phyloP scores from a whole-genome alignment of 306 rosid species.

The Phaseolus lunatus region DNA sequence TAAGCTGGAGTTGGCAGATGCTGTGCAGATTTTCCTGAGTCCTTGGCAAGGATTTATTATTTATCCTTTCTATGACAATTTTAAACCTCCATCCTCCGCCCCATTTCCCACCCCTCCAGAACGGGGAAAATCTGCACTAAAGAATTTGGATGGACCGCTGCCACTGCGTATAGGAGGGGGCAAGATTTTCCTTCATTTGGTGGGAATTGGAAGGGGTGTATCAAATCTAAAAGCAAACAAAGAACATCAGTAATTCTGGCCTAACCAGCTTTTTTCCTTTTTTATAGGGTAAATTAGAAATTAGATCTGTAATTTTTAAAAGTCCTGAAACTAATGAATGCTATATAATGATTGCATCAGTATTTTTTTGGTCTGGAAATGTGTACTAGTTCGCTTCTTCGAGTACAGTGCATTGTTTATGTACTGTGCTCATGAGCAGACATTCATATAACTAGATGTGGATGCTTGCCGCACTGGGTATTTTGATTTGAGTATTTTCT shows the following conservation, averaged over 20 bases:
- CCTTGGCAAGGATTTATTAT: not conserved
- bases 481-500: conserved; percentile 5
- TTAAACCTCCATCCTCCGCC: not conserved
- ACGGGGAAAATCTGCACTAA: not conserved
- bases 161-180: not conserved
- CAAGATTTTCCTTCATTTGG: not conserved
- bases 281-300: conserved; percentile 18
- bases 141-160: not conserved
- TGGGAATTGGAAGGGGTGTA: conserved; percentile 15
- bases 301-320: conserved; percentile 4
- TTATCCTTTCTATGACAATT: not conserved
- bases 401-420: not conserved
- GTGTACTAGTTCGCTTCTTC: not conserved
- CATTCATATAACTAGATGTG: conserved; percentile 6
- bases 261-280: not conserved
- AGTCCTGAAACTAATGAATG: conserved; percentile 6
- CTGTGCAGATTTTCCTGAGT: not conserved
- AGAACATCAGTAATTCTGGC: not conserved
- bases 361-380: conserved; percentile 8
- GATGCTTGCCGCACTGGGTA: conserved; percentile 2
- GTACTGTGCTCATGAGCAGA: conserved; percentile 1
- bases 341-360: not conserved
- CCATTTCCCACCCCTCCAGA: not conserved
- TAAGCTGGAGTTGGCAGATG: not conserved
- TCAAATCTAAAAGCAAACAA: too few species aligned